These are phyloP conservation scores for Trichoderma sp. DNA, from an alignment of 2,329 filamentous ascomycete species.

Conservation along the genomic window DNA sequence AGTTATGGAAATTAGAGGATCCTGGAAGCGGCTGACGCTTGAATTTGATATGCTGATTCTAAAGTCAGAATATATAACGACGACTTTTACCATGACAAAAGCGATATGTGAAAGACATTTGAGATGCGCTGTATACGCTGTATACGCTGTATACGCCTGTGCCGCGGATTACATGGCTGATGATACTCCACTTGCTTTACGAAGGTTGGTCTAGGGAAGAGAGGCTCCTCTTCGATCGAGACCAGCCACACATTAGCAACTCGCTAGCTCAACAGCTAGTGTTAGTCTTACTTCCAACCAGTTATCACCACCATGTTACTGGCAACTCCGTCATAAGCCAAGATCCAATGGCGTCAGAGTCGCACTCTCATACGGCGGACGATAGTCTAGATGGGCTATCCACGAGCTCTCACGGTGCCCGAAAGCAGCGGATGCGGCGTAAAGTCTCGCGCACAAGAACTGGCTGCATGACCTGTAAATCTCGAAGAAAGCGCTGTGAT, in stretches of 20 bases:
- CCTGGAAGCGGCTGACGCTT: neutral
- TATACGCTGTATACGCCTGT: neutral
- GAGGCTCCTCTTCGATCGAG: neutral
- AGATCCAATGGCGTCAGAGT: neutral
- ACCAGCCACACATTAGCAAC: neutral
- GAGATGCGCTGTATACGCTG: neutral
- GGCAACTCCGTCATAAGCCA: neutral
- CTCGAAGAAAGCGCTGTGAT: neutral
- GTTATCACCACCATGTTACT: neutral
- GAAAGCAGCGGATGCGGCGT: neutral
- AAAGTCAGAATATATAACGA: neutral
- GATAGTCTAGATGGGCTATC: neutral
- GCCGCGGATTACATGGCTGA: neutral
- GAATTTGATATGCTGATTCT: neutral
- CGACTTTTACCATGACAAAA: neutral
- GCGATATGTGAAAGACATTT: neutral
- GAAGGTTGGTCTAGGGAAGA: neutral
- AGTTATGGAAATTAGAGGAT: neutral
- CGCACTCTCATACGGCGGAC: neutral
- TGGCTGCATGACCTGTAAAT: neutral
- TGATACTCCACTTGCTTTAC: neutral
- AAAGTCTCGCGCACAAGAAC: neutral
- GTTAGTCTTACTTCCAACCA: neutral
- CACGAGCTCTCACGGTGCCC: neutral
- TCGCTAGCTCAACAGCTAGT: neutral